Evolutionary conservation across 352 stramenopile species (phyloP).

Genomic region (Pythium biforme): DNA sequence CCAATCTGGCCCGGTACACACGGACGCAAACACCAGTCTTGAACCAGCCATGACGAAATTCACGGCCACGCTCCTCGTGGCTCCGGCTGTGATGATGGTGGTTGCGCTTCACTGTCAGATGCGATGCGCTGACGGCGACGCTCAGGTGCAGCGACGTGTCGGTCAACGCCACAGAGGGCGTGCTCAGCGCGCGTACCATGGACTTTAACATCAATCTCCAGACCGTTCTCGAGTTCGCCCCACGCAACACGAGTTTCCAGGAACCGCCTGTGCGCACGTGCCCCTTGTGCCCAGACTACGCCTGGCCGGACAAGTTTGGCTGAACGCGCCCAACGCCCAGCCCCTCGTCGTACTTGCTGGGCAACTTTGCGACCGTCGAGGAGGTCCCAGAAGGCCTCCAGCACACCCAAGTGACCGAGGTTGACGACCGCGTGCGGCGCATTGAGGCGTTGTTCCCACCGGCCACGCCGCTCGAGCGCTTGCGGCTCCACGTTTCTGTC

Average conservation of each 20-base stretch:
- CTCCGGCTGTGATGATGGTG: too few species aligned
- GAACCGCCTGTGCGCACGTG: constrained; percentile 25
- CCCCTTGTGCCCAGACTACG: constrained; percentile 25
- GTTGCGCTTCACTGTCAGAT: too few species aligned
- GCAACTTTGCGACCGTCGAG: constrained; percentile 53
- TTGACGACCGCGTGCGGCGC: constrained; percentile 6
- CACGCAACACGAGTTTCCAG: constrained; percentile 27
- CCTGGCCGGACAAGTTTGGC: constrained; percentile 30
- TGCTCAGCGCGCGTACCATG: too few species aligned
- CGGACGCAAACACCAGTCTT: too few species aligned
- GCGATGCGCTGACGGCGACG: too few species aligned
- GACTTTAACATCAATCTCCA: constrained; percentile 19
- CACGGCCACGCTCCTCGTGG: too few species aligned
- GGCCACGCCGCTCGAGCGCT: too few species aligned
- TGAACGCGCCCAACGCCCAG: constrained; percentile 23
- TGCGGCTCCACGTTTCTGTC: constrained; percentile 29
- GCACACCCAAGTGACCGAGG: constrained; percentile 46
- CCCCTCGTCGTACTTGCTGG: constrained; percentile 64
- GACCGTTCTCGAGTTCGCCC: constrained; percentile 29
- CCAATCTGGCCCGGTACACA: too few species aligned
- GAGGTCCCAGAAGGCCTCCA: constrained; percentile 45
- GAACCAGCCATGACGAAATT: too few species aligned
- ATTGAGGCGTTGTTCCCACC: too few species aligned
- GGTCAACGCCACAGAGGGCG: too few species aligned
- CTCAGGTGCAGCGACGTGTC: too few species aligned